Conservation (phyloP, 1,139 yeast genomes). For the Sugiyamaella sp. region DNA sequence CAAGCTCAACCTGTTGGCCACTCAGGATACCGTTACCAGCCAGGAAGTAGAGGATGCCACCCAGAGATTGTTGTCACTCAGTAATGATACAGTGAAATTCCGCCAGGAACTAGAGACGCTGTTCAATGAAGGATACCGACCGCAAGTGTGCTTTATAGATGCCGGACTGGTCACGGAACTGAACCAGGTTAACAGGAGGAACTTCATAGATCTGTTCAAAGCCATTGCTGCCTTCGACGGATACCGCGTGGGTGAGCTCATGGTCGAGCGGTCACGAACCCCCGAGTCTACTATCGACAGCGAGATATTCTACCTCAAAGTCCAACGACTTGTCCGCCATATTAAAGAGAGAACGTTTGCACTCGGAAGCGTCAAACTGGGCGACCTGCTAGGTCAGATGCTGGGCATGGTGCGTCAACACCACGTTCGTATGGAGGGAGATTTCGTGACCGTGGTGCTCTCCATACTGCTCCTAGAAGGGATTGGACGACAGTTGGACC, state of each 20-base stretch:
- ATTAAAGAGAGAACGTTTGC: conserved; percentile 90
- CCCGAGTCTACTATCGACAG: conserved; percentile 88
- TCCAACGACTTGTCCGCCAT: conserved; percentile 76
- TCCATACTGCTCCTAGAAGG: conserved; percentile 91
- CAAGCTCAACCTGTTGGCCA: conserved; percentile 25
- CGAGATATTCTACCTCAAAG: conserved; percentile 85
- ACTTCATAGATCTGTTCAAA: conserved; percentile 86
- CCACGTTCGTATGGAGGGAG: conserved; percentile 98
- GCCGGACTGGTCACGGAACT: conserved; percentile 93
- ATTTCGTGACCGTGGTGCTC: conserved; percentile 89
- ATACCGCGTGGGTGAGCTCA: conserved; percentile 87
- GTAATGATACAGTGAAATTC: conserved; percentile 52
- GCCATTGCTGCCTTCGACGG: conserved; percentile 94
- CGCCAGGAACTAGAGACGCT: conserved; percentile 53
- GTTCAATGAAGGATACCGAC: conserved; percentile 67
- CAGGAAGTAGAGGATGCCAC: conserved; percentile 33
- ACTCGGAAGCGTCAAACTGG: conserved; percentile 87
- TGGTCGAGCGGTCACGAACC: conserved; percentile 92
- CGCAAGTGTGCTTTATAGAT: conserved; percentile 89
- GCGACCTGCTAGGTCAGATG: conserved; percentile 86
- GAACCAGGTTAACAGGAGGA: conserved; percentile 71
- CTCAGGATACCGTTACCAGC: conserved; percentile 29
- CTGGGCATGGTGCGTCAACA: conserved; percentile 88
- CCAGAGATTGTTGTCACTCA: conserved; percentile 42
- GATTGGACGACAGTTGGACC: conserved; percentile 91